Base-by-base conservation (phyloP, 164 flowering plant genomes). In the Kalanchoe fedtschenkoi region DNA sequence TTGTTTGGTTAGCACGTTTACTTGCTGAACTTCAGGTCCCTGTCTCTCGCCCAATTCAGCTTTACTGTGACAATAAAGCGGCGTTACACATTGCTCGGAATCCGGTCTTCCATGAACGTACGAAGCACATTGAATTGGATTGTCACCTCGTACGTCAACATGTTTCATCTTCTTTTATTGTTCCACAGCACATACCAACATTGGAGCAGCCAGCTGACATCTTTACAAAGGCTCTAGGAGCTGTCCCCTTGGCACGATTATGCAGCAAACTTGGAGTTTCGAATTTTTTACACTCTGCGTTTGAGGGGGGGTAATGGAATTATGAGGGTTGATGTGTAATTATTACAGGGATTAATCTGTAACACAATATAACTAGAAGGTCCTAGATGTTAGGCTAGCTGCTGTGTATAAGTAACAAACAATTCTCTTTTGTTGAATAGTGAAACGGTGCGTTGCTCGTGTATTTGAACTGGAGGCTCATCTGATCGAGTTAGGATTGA, bases 101-200 rank as follows among this genome's bases (percentile, higher is more conserved):
- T 44, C 55, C 15, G 2, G 64, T 62, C 15, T 62, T 29, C 21
- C 64, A 44, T 44, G 56, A 42, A 24, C 15, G 55, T 3, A 62
- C 54, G 3, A 62, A 62, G 13, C 64, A 62, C 34, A 42, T 62
- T 7, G 55, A 44, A 17, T 2, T 30, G 1, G 64, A 62, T 21
- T 42, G 28, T 29, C 64, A 44, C 21, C 6, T 44, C 1, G 64
- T 62, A 22, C 55, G 38, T 16, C 24, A 26, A 21, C 30, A 10
- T 29, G 19, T 62, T 28, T 34, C 29, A 28, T 39, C 43, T 4
- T 10, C 5, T 17, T 9, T 8, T 1, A 11, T 14, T 2, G 8
- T 5, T 1, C 21, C 62, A n/a, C 3, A 16, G 4, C 39, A 39
- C 21, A 6, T 61, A 2, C 16, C 1, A 1, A n/a, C 28, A 0